Percentiles rank a stretch among this genome's conserved stretches.
Conservation (phyloP, 2,329 filamentous ascomycete species). For the Cryphonectria japonica region DNA sequence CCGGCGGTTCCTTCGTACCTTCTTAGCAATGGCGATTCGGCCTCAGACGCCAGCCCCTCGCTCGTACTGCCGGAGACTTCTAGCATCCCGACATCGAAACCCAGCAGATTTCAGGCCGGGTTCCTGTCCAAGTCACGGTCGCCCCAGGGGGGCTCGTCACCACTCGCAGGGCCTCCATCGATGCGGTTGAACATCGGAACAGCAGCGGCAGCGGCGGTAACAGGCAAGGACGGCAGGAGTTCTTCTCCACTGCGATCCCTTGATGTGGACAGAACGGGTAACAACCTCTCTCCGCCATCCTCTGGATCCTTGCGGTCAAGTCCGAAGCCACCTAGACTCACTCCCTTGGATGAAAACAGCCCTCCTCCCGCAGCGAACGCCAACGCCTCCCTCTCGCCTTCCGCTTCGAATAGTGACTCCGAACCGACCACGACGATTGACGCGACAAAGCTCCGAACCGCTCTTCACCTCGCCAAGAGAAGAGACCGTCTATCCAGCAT, state of each 20-base stretch:
- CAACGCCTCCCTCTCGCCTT: slow-evolving; percentile 40
- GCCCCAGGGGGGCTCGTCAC: slow-evolving; percentile 60
- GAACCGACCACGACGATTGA: slow-evolving; percentile 54
- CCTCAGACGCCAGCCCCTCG: slow-evolving; percentile 61
- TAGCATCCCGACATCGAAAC: slow-evolving; percentile 51
- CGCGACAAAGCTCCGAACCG: slow-evolving; percentile 57
- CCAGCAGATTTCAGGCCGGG: slow-evolving; percentile 83
- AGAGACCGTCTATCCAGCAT: slow-evolving; percentile 46
- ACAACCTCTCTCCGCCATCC: slow-evolving; percentile 53
- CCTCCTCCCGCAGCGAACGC: slow-evolving; percentile 49
- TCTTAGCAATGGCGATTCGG: slow-evolving; percentile 52
- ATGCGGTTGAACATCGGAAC: slow-evolving; percentile 62
- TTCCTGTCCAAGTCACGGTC: slow-evolving; percentile 69
- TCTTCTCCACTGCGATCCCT: slow-evolving; percentile 55
- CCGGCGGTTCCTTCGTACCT: slow-evolving; percentile 58
- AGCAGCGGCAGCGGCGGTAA: slow-evolving; percentile 51
- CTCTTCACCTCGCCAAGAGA: slow-evolving; percentile 57
- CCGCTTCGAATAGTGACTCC: slow-evolving; percentile 50
- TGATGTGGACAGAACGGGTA: slow-evolving; percentile 52
- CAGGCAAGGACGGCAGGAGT: slow-evolving; percentile 50
- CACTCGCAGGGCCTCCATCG: slow-evolving; percentile 58
- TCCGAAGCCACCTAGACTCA: slow-evolving; percentile 42
- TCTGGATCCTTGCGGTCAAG: slow-evolving; percentile 31
- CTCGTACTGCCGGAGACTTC: slow-evolving; percentile 56
- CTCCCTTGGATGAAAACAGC: slow-evolving; percentile 56